phyloP scores from a whole-genome alignment of 23 red algal genomes.

The Gracilaria domingensis region DNA sequence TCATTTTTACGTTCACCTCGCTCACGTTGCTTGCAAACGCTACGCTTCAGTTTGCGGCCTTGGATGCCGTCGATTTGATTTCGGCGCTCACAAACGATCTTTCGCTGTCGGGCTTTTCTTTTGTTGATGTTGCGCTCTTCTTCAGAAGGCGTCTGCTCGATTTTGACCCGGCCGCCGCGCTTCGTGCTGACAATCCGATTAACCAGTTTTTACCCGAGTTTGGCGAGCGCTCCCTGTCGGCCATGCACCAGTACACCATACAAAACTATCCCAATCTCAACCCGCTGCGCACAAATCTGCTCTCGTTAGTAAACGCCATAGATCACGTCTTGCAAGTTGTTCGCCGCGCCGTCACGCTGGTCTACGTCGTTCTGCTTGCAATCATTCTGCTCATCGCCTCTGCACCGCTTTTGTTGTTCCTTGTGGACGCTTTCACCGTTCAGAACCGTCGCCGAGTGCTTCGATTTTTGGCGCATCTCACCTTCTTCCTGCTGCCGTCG shows the following conservation, averaged over 20 bases:
- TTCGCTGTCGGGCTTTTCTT: slow-evolving; percentile 23
- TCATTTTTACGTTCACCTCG: slow-evolving; percentile 56
- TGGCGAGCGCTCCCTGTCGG: slow-evolving; percentile 6
- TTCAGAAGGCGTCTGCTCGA: slow-evolving; percentile 22
- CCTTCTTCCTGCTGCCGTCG: slow-evolving; percentile 39
- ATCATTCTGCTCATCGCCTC: slow-evolving; percentile 49
- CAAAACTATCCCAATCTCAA: slow-evolving; percentile 44
- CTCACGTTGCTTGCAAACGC: slow-evolving; percentile 43
- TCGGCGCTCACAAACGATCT: slow-evolving; percentile 17
- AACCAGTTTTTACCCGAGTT: slow-evolving; percentile 15
- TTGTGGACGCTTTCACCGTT: slow-evolving; percentile 42
- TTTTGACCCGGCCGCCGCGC: slow-evolving; percentile 22
- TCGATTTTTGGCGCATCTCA: slow-evolving; percentile 32
- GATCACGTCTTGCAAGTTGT: slow-evolving; percentile 38
- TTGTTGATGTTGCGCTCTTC: slow-evolving; percentile 53
- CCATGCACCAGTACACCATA: slow-evolving; percentile 45
- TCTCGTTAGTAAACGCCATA: slow-evolving; percentile 16
- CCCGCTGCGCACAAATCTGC: slow-evolving; percentile 30
- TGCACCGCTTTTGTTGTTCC: slow-evolving; percentile 36
- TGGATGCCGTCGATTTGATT: slow-evolving; percentile 61
- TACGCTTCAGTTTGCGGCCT: slow-evolving; percentile 31
- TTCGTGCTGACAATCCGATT: slow-evolving; percentile 4
- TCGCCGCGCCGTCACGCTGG: slow-evolving; percentile 38
- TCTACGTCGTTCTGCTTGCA: slow-evolving; percentile 32
- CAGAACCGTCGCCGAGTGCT: slow-evolving; percentile 9